These are phyloP conservation scores for Serendipita sp. DNA, from an alignment of 1,284 basidiomycete species.

Conservation along the genomic window DNA sequence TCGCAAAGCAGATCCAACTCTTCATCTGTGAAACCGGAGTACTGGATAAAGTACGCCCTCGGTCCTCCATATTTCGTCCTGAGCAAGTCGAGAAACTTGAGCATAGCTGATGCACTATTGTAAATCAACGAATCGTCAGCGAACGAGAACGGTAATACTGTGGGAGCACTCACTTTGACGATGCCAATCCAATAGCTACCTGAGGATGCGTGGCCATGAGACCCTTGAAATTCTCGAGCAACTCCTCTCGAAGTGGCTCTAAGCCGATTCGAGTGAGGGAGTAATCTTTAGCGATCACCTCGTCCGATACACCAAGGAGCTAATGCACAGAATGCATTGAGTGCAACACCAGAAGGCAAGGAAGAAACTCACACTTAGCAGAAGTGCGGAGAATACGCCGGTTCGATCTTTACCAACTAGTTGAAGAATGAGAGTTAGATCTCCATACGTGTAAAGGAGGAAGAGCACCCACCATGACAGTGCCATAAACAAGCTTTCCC, in stretches of 20 bases:
- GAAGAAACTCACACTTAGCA: conserved; percentile 40
- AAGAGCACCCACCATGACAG: background rate
- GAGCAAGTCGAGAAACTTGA: conserved; percentile 44
- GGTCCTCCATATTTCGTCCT: conserved; percentile 51
- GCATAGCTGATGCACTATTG: conserved; percentile 34
- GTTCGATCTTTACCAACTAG: conserved; percentile 64
- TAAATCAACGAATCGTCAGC: background rate
- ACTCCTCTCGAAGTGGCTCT: conserved; percentile 54
- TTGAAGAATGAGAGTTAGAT: background rate
- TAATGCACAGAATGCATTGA: conserved; percentile 17
- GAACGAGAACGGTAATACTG: background rate
- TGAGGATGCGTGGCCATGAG: background rate
- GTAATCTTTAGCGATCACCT: conserved; percentile 55
- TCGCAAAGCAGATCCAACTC: conserved; percentile 24
- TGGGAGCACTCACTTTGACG: background rate
- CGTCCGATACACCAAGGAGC: conserved; percentile 55
- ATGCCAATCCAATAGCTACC: background rate
- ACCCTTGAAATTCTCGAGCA: conserved; percentile 31
- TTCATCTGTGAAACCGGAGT: conserved; percentile 38
- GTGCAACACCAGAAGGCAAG: background rate
- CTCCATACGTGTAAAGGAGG: background rate
- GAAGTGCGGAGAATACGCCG: conserved; percentile 56
- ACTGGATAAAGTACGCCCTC: conserved; percentile 42
- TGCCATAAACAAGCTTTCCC: conserved; percentile 3
- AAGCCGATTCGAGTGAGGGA: conserved; percentile 59